Percentiles rank a stretch among this genome's conserved stretches.
phyloP scores from a whole-genome alignment of 2,329 filamentous ascomycete species.

The Aspergillus carbonarius region DNA sequence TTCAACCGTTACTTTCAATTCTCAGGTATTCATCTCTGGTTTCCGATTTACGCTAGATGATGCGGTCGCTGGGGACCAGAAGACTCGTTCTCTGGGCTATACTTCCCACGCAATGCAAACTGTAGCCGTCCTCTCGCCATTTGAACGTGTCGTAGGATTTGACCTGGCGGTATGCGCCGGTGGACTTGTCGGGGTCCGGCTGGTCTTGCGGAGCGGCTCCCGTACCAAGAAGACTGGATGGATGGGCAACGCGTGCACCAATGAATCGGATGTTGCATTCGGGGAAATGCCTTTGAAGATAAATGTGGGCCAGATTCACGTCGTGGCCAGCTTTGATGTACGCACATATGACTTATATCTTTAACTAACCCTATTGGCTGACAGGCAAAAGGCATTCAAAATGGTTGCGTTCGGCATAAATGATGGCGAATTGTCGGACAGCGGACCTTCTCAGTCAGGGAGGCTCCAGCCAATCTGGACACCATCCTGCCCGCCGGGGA shows the following conservation, averaged over 20 bases:
- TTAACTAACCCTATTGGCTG: not conserved
- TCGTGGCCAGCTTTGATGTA: constrained; percentile 3
- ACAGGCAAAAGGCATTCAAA: constrained; percentile 2
- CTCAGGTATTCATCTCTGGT: not conserved
- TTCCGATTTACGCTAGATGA: not conserved
- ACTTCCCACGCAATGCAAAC: not conserved
- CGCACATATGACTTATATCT: not conserved
- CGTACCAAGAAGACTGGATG: not conserved
- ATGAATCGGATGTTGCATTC: not conserved
- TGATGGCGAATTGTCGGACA: not conserved
- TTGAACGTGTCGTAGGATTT: not conserved
- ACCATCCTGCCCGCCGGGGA: not conserved
- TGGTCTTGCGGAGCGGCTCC: not conserved
- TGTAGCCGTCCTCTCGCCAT: not conserved
- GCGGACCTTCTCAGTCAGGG: not conserved
- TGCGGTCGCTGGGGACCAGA: not conserved
- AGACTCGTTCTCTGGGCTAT: not conserved
- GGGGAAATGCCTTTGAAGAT: not conserved
- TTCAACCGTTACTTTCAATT: not conserved
- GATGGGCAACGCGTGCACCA: not conserved
- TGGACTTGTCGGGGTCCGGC: not conserved
- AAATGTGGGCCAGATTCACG: not conserved
- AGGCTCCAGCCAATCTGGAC: constrained; percentile 1
- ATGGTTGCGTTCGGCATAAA: not conserved
- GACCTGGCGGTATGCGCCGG: not conserved